Evolutionary conservation across 1,284 basidiomycete species (phyloP).

Genomic region (Cystobasidiaceae sp.): DNA sequence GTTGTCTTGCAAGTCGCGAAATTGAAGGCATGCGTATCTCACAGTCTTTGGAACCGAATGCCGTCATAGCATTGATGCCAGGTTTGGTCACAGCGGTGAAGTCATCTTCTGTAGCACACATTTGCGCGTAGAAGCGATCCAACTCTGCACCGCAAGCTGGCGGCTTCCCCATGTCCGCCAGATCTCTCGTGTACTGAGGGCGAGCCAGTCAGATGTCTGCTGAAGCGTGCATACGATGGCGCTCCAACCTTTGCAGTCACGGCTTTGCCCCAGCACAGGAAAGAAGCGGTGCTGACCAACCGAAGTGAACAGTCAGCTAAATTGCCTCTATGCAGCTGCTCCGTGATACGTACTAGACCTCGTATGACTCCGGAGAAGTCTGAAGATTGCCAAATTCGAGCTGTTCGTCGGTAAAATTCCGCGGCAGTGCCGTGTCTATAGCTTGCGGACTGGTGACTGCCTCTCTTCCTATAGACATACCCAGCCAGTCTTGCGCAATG

Average conservation of each 20-base stretch:
- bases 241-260: conserved; percentile 5
- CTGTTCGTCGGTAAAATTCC: conserved; percentile 22
- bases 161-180: conserved; percentile 11
- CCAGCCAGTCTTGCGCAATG: conserved; percentile 15
- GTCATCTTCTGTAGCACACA: conserved; percentile 8
- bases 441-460: neutral
- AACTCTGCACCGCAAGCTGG: conserved; percentile 5
- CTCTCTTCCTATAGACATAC: conserved; percentile 2
- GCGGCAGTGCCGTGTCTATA: conserved; percentile 3
- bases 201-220: neutral
- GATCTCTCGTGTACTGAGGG: neutral
- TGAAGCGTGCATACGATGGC: neutral
- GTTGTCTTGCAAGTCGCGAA: too few species aligned
- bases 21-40: too few species aligned
- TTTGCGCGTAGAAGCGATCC: conserved; percentile 2
- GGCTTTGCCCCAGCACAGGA: conserved; percentile 2
- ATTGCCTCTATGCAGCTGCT: too few species aligned
- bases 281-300: neutral
- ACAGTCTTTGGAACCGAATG: neutral
- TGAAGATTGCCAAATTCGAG: conserved; percentile 1
- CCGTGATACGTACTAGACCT: neutral
- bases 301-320: too few species aligned
- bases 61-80: conserved; percentile 1
- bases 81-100: conserved; percentile 2
- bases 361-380: neutral